These are phyloP conservation scores for Fusarium sp. DNA, from an alignment of 2,329 filamentous ascomycete genomes.

Conservation along the genomic window DNA sequence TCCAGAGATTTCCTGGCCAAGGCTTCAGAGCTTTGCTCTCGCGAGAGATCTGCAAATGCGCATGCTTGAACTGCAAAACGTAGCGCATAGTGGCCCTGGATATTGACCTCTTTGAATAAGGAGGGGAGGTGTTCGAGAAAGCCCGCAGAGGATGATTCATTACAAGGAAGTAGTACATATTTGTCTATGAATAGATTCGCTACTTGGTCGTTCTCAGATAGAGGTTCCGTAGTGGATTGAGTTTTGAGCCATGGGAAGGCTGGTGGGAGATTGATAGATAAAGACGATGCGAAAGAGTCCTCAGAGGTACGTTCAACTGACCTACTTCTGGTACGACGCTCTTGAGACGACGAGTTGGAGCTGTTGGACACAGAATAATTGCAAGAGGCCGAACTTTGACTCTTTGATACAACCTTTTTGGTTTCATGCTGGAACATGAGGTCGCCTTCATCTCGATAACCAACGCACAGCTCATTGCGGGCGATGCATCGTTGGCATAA, in stretches of 20 bases:
- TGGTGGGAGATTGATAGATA: constrained; percentile 7
- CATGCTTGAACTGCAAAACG: constrained; percentile 57
- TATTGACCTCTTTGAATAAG: constrained; percentile 56
- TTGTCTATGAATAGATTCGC: constrained; percentile 55
- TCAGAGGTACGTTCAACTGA: constrained; percentile 28
- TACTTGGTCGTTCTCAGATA: constrained; percentile 47
- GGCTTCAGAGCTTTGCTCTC: constrained; percentile 35
- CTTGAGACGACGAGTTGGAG: constrained; percentile 5
- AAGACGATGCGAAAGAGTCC: background rate
- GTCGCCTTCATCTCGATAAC: constrained; percentile 55
- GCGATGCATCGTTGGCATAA: constrained; percentile 55
- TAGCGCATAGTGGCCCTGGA: constrained; percentile 54
- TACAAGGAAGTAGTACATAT: constrained; percentile 56
- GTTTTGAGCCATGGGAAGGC: constrained; percentile 47
- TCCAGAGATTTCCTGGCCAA: constrained; percentile 50
- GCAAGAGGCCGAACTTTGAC: constrained; percentile 24
- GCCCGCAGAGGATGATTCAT: constrained; percentile 53
- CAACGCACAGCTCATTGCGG: constrained; percentile 55
- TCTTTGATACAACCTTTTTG: constrained; percentile 46
- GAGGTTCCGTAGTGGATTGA: background rate
- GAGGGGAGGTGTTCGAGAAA: constrained; percentile 57
- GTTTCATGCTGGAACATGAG: constrained; percentile 56
- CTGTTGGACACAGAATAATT: constrained; percentile 4
- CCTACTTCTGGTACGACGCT: constrained; percentile 27
- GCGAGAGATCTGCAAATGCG: constrained; percentile 53